phyloP scores from a whole-genome alignment of 371 early-diverging fungal species.

The Rhizomucor miehei region DNA sequence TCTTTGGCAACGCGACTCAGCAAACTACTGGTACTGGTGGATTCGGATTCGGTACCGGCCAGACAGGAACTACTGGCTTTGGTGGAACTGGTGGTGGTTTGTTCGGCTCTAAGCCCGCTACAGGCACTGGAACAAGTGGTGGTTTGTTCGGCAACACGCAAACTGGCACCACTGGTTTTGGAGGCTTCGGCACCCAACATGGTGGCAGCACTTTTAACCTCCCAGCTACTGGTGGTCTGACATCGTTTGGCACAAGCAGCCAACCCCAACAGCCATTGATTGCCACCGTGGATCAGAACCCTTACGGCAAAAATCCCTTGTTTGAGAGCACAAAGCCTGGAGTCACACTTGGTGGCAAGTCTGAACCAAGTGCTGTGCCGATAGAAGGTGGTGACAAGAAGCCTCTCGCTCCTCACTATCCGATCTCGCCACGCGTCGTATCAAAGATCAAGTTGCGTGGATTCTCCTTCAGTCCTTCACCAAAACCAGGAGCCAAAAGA shows the following conservation, averaged over 20 bases:
- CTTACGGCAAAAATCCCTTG: constrained; percentile 83
- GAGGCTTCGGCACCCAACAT: constrained; percentile 23
- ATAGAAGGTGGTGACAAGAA: constrained; percentile 47
- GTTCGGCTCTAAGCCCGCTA: constrained; percentile 41
- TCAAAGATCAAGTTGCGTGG: constrained; percentile 71
- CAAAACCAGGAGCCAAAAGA: constrained; percentile 26
- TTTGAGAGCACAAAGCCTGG: constrained; percentile 51
- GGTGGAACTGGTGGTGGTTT: constrained; percentile 32
- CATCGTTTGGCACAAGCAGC: constrained; percentile 39
- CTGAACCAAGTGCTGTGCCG: constrained; percentile 48
- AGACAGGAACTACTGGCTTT: constrained; percentile 24
- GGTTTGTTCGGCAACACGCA: constrained; percentile 22
- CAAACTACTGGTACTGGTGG: constrained; percentile 31
- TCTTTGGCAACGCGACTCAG: constrained; percentile 44
- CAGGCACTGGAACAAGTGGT: constrained; percentile 17
- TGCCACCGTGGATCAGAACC: constrained; percentile 77
- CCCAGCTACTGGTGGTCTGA: constrained; percentile 43
- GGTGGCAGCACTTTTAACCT: constrained; percentile 26
- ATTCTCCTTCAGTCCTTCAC: constrained; percentile 40
- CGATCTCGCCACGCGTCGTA: constrained; percentile 65
- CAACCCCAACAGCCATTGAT: constrained; percentile 50
- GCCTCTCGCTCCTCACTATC: constrained; percentile 50
- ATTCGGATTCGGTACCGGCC: constrained; percentile 41
- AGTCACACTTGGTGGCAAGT: constrained; percentile 26
- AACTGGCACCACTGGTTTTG: constrained; percentile 21